A percentile compares a stretch with the other conserved stretches of the same genome.
phyloP scores from a whole-genome alignment of 805 yeast species.

The Candida taoyuanica region DNA sequence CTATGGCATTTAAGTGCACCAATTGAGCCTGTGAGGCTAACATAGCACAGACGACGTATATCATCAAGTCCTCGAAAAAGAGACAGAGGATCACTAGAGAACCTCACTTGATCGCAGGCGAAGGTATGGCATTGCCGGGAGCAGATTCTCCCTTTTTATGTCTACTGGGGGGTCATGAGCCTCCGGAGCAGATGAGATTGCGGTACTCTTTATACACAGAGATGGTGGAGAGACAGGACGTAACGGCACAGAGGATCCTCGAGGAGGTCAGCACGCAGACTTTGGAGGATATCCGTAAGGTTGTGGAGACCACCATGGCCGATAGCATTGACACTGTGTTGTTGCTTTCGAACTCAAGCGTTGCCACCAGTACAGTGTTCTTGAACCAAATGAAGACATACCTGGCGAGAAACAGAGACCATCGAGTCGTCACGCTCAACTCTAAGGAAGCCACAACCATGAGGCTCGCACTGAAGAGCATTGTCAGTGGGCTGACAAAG shows the following conservation, averaged over 20 bases:
- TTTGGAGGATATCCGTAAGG: slow-evolving; percentile 10
- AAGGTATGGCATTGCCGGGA: slow-evolving; percentile 10
- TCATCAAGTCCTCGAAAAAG: slow-evolving; percentile 9
- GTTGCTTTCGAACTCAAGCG: slow-evolving; percentile 21
- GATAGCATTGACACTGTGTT: slow-evolving; percentile 16
- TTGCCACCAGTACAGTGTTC: slow-evolving; percentile 19
- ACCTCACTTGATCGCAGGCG: slow-evolving; percentile 11
- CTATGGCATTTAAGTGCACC: too few relatives aligned
- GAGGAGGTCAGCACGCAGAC: slow-evolving; percentile 15
- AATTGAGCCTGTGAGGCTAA: too few relatives aligned
- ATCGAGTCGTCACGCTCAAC: slow-evolving; percentile 17
- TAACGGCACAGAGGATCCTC: slow-evolving; percentile 12
- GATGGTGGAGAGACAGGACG: slow-evolving; percentile 14
- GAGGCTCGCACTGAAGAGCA: slow-evolving; percentile 20
- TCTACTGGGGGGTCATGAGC: slow-evolving; percentile 19
- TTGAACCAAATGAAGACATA: slow-evolving; percentile 11
- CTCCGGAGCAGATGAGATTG: slow-evolving; percentile 10
- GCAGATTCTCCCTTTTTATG: slow-evolving; percentile 14
- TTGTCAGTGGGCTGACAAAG: slow-evolving; percentile 15
- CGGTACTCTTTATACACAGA: slow-evolving; percentile 17
- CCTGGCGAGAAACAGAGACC: slow-evolving; percentile 7
- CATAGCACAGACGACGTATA: slow-evolving; percentile 24
- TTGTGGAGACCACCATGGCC: slow-evolving; percentile 7
- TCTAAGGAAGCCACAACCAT: slow-evolving; percentile 27
- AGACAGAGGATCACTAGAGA: slow-evolving; percentile 5